Conservation (phyloP, 108 stramenopile species). For the Nitzschia putrida region DNA sequence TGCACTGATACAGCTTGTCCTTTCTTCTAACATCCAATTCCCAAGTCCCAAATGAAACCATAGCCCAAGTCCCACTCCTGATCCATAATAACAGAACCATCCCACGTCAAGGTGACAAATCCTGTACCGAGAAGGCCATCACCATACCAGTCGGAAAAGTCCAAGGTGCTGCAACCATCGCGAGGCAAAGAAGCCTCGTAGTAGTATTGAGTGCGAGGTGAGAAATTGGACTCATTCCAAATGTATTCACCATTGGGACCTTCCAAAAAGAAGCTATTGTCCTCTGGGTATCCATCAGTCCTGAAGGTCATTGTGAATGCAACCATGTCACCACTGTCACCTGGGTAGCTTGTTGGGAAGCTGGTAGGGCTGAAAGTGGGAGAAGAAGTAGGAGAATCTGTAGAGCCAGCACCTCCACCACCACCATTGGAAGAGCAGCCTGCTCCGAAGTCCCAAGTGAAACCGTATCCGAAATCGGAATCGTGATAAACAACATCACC, state of each 20-base stretch:
- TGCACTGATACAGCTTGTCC: too few species aligned
- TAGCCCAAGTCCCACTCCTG: constrained; percentile 12
- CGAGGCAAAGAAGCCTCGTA: background rate
- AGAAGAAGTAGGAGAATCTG: too few species aligned
- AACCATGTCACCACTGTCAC: too few species aligned
- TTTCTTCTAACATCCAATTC: background rate
- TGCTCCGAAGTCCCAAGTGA: constrained; percentile 7
- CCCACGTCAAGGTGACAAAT: constrained; percentile 1
- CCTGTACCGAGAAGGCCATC: background rate
- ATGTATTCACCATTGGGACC: too few species aligned
- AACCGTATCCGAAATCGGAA: constrained; percentile 6
- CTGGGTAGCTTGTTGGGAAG: too few species aligned
- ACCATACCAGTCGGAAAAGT: background rate
- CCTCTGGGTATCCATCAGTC: too few species aligned
- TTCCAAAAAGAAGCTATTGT: too few species aligned
- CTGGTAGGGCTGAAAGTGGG: too few species aligned
- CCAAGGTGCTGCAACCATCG: background rate
- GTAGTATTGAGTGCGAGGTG: background rate
- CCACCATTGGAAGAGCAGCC: background rate
- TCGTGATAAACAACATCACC: constrained; percentile 4
- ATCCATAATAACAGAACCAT: background rate
- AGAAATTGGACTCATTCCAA: background rate
- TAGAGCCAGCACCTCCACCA: too few species aligned
- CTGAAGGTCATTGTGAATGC: too few species aligned
- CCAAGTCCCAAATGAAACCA: constrained; percentile 5